Evolutionary conservation across 495 filamentous ascomycete species (phyloP).

Genomic region (Acidiella bohemica): DNA sequence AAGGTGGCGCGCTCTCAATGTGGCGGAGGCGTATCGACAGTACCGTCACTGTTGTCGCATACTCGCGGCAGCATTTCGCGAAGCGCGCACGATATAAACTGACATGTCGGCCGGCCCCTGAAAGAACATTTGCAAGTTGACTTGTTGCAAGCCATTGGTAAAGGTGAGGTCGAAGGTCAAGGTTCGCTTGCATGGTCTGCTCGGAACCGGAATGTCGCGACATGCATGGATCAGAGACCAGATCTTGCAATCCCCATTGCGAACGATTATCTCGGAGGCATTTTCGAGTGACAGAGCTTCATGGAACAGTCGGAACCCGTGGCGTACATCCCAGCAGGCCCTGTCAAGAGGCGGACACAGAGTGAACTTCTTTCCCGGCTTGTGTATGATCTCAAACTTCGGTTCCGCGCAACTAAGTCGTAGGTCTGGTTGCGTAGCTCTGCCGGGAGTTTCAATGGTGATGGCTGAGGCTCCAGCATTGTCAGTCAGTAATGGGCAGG

Average conservation of each 20-base stretch:
- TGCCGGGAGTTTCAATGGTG: constrained; percentile 15
- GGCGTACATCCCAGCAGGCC: background rate
- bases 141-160: background rate
- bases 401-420: constrained; percentile 5
- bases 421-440: constrained; percentile 25
- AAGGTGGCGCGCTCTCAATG: no score
- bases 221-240: background rate
- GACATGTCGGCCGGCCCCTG: background rate
- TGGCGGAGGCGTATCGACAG: no score
- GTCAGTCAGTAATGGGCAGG: background rate
- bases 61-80: no score
- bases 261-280: background rate
- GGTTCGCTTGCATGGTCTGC: background rate
- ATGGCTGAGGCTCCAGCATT: background rate
- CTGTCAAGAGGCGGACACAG: background rate
- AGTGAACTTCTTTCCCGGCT: background rate
- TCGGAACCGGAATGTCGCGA: background rate
- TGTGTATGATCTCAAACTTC: background rate
- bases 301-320: background rate
- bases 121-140: background rate
- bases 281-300: background rate
- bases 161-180: background rate
- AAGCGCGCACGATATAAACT: no score
- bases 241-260: constrained; percentile 4
- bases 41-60: no score